A percentile compares a stretch with the other conserved stretches of the same genome.
Evolutionary conservation across 2,329 filamentous ascomycete genomes (phyloP).

Genomic region (Tolypocladium cylindrosporum): DNA sequence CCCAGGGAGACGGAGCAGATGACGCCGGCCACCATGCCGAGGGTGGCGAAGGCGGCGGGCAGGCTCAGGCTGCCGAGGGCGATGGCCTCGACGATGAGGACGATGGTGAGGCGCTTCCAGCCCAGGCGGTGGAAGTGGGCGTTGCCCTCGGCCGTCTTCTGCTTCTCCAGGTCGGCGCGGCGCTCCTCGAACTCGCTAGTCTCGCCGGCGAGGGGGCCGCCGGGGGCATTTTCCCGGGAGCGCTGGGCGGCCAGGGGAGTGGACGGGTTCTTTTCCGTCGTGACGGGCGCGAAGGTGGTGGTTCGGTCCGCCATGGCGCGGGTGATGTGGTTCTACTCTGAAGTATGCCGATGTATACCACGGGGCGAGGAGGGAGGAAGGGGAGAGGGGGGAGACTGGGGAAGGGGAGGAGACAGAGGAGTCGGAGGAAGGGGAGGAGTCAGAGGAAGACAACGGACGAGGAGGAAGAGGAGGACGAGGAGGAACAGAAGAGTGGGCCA

Average conservation of each 20-base stretch:
- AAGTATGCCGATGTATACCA: background rate
- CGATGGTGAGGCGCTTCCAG: conserved; percentile 45
- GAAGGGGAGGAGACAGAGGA: background rate
- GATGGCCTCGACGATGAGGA: conserved; percentile 47
- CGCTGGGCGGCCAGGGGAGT: background rate
- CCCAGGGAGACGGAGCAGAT: conserved; percentile 32
- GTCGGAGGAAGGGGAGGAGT: background rate
- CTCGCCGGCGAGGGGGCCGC: conserved; percentile 17
- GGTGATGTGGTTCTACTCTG: background rate
- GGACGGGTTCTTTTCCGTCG: background rate
- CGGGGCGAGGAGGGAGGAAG: background rate
- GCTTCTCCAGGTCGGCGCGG: conserved; percentile 32
- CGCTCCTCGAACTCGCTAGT: conserved; percentile 26
- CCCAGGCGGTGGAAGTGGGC: conserved; percentile 43
- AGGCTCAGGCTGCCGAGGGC: conserved; percentile 43
- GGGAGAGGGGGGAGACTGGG: background rate
- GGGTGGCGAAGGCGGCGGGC: conserved; percentile 39
- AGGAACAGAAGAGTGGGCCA: background rate
- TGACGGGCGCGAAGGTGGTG: background rate
- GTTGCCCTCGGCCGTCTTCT: conserved; percentile 32
- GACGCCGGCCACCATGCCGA: conserved; percentile 42
- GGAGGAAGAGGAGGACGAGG: background rate
- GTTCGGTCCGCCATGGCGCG: background rate
- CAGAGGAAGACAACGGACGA: background rate
- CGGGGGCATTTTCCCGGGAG: conserved; percentile 15